Evolutionary conservation across 1,139 yeast genomes (phyloP), one percentile per base, ranked within the genome.

Genomic region (Kluyveromyces sp.): DNA sequence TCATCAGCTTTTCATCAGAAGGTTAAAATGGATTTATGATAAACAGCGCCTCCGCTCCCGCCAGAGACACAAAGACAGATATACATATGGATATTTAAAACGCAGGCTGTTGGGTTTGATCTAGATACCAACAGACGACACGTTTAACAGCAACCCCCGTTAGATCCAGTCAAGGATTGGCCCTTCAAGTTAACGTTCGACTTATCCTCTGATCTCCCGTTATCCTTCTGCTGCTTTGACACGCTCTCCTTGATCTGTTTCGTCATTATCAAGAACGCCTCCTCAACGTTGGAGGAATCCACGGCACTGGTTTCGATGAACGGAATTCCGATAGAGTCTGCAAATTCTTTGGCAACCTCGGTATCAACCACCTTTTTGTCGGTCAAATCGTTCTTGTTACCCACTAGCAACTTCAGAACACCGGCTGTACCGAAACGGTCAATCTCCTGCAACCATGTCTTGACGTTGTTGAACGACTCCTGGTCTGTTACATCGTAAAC

Each of bases 361-460:
- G 85, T 88, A 63, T 94, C 97, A 46, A 92, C 98, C 45, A 87
- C 92, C 72, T 89, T 86, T 74, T 89, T 87, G 63, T 89, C 96
- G 40, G 85, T 75, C 65, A 92, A 75, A 70, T 92, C 98, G 49
- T 95, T 89, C 74, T 92, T 92, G 74, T 92, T 92, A 59, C 98
- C 98, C 40, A 92, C 97, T 55, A 92, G 75, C 64, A 92, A 74
- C 72, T 92, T 92, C 82, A 87, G 84, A 41, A 92, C 98, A 36
- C 96, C 96, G 51, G 95, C 95, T 19, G 96, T 89, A 47, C 97
- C 98, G 68, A 89, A 92, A 61, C 97, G 83, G 69, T 92, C 98
- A 61, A 92, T 92, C 68, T 92, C 98, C 70, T 89, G 97, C 67
- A 92, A 76, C 98, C 98, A 92, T 69, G 88, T 96, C 71, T 89